Evolutionary conservation across 768 basidiomycete species (phyloP), one percentile per base, ranked within the genome.

Genomic region (Peribolospora baueri): DNA sequence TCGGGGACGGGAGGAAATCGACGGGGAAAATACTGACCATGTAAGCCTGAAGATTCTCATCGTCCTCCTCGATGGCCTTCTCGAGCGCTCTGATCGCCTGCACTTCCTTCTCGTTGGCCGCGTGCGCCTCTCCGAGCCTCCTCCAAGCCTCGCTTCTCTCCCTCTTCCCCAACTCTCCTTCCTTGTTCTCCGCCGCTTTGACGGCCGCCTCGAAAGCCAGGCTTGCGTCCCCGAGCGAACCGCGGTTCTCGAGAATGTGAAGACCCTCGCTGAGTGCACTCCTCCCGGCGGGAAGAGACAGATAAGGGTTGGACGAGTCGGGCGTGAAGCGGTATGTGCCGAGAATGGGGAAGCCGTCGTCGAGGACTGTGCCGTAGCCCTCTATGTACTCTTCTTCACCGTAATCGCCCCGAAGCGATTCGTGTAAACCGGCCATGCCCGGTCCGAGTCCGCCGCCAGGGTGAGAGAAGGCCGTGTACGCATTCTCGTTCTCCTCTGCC

Each of bases 131-230:
- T 7, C 91, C 91, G 2, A 97, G 71, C 14, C 91, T 71, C 53
- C 86, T 79, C 91, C 91, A 98, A 0, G 87, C 76, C 65, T 91
- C 90, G 52, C 51, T 84, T 79, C 37, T 78, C 81, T 62, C 81
- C 77, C 37, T 84, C 84, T 6, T 82, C 25, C 25, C 25, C 25
- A 25, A 25, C 25, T 25, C 25, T 25, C 25, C 25, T 25, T 25
- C 25, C 25, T 25, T 25, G 25, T 25, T 68, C 56, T 86, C 81
- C 7, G 80, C 82, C 60, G 74, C 74, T 67, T 83, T 80, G 56
- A 95, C 83, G 43, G 86, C 85, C 10, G 86, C 86, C 69, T 98
- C 91, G 25, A 97, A 71, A 62, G 91, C 71, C 46, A 87, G 71
- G 0, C 80, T 81, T 9, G 81, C 86, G 64, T 93, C 85, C 2